phyloP scores from a whole-genome alignment of 1,284 basidiomycete species.

The Dichomitus squalens region DNA sequence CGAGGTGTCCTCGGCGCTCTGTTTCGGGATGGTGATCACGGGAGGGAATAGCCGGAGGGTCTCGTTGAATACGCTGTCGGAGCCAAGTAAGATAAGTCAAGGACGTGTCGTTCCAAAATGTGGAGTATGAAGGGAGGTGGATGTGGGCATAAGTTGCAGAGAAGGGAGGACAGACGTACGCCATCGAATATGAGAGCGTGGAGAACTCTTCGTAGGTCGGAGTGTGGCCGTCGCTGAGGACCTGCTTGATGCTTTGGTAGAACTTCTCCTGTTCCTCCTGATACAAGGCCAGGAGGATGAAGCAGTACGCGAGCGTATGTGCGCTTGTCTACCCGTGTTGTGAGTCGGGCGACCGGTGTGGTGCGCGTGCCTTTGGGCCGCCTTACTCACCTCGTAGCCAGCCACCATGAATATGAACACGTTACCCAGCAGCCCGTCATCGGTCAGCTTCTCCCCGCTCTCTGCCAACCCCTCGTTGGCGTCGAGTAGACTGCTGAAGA shows the following conservation, averaged over 20 bases:
- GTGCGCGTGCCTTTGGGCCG: no score
- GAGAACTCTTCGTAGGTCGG: slow-evolving; percentile 57
- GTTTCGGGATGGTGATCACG: slow-evolving; percentile 44
- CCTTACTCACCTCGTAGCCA: slow-evolving; percentile 61
- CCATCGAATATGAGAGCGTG: slow-evolving; percentile 45
- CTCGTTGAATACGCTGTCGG: slow-evolving; percentile 58
- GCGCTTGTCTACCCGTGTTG: slow-evolving; percentile 50
- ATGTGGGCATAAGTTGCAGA: no score
- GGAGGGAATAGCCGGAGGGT: slow-evolving; percentile 61
- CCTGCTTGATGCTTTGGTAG: slow-evolving; percentile 49
- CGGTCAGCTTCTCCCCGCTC: slow-evolving; percentile 41
- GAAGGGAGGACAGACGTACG: slow-evolving; percentile 36
- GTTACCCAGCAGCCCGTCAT: slow-evolving; percentile 57
- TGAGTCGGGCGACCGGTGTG: no score
- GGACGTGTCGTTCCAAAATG: slow-evolving; percentile 28
- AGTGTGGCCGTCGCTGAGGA: background rate
- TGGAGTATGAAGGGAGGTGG: background rate
- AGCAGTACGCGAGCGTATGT: slow-evolving; percentile 58
- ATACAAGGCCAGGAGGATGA: slow-evolving; percentile 54
- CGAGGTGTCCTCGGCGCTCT: slow-evolving; percentile 48
- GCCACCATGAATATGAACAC: slow-evolving; percentile 50
- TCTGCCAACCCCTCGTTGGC: slow-evolving; percentile 44
- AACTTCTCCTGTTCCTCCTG: slow-evolving; percentile 65
- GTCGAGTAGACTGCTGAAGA: slow-evolving; percentile 56
- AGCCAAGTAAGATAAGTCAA: slow-evolving; percentile 41